These are phyloP conservation scores for Russula compacta DNA, from an alignment of 768 basidiomycete species.

Conservation along the genomic window DNA sequence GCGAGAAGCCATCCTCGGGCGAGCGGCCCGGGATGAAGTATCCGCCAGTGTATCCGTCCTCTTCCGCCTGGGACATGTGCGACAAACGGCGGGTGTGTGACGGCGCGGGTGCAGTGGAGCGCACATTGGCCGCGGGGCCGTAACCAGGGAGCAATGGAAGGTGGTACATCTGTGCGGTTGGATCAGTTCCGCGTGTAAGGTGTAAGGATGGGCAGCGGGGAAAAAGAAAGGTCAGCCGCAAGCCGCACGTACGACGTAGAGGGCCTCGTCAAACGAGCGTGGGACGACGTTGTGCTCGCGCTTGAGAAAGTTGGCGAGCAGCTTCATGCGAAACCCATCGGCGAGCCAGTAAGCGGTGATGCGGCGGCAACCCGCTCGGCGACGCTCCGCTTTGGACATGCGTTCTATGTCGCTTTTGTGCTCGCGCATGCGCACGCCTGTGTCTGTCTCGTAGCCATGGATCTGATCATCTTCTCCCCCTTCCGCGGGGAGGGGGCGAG, in stretches of 20 bases:
- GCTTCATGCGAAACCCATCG: slow-evolving; percentile 77
- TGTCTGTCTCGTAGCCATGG: slow-evolving; percentile 58
- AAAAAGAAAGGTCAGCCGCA: too few relatives aligned
- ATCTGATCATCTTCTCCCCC: slow-evolving; percentile 36
- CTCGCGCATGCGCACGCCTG: slow-evolving; percentile 32
- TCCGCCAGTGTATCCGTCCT: slow-evolving; percentile 79
- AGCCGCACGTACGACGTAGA: slow-evolving; percentile 70
- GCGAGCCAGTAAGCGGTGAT: slow-evolving; percentile 88
- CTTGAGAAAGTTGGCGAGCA: slow-evolving; percentile 78
- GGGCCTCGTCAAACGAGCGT: slow-evolving; percentile 84
- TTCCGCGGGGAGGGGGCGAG: slow-evolving; percentile 44
- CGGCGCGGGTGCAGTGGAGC: slow-evolving; percentile 65
- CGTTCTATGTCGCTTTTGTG: slow-evolving; percentile 80
- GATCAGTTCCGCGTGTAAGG: background rate
- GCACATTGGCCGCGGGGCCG: slow-evolving; percentile 70
- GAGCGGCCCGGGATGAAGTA: slow-evolving; percentile 50
- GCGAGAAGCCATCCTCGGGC: slow-evolving; percentile 7
- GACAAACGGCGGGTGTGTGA: slow-evolving; percentile 44
- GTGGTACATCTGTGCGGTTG: slow-evolving; percentile 67
- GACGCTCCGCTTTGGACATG: slow-evolving; percentile 80
- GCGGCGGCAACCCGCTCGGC: slow-evolving; percentile 69
- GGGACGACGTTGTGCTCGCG: slow-evolving; percentile 87
- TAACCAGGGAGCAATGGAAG: slow-evolving; percentile 89
- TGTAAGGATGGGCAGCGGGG: background rate
- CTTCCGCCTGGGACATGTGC: slow-evolving; percentile 79